Conservation (phyloP, 306 rosid species). For the Canavalia ensiformis region DNA sequence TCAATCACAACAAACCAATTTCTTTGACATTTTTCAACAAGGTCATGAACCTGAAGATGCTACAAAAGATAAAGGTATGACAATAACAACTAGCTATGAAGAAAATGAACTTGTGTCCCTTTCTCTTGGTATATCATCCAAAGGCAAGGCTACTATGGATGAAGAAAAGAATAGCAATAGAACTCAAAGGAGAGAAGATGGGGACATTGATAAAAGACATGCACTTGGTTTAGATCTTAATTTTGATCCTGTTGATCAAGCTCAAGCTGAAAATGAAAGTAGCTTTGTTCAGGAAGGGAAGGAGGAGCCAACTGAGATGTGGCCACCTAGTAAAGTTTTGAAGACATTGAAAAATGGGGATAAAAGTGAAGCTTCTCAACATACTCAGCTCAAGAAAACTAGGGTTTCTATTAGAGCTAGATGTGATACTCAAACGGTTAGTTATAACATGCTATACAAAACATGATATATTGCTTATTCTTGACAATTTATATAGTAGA, state of each 20-base stretch:
- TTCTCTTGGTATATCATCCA: constrained; percentile 60
- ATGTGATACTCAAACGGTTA: constrained; percentile 77
- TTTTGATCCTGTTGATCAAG: constrained; percentile 41
- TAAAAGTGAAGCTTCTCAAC: constrained; percentile 55
- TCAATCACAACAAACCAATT: constrained; percentile 40
- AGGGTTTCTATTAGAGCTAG: constrained; percentile 83
- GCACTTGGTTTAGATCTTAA: constrained; percentile 61
- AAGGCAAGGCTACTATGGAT: background rate
- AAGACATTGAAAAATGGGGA: constrained; percentile 53
- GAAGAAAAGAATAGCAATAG: constrained; percentile 26
- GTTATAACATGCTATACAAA: constrained; percentile 30
- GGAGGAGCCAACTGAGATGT: constrained; percentile 51
- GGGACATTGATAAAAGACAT: constrained; percentile 47
- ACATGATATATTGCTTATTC: background rate
- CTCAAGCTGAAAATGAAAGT: constrained; percentile 28
- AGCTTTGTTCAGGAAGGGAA: constrained; percentile 47
- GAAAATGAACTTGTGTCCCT: constrained; percentile 62
- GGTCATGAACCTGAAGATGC: constrained; percentile 28
- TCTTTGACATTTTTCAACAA: constrained; percentile 47
- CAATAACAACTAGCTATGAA: background rate
- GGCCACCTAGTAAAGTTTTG: constrained; percentile 61
- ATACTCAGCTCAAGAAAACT: constrained; percentile 60
- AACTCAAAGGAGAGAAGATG: constrained; percentile 28
- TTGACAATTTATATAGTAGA: background rate
- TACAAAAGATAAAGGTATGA: constrained; percentile 28